These are phyloP conservation scores for Nectriaceae sp. DNA, from an alignment of 2,329 filamentous ascomycete genomes.

Conservation along the genomic window DNA sequence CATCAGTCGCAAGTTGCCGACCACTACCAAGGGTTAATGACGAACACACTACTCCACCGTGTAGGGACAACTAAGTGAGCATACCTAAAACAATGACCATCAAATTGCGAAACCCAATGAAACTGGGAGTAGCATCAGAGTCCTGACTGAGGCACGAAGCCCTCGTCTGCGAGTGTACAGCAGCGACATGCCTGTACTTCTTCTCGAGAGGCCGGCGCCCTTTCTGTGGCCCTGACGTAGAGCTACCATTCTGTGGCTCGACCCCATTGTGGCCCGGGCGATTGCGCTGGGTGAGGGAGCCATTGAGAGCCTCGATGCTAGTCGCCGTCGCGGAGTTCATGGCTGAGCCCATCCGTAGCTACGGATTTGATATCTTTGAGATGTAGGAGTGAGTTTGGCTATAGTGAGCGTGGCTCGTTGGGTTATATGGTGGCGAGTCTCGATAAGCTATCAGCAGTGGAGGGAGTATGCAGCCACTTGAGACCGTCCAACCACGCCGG, in stretches of 20 bases:
- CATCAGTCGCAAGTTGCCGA: constrained; percentile 89
- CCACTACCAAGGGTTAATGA: constrained; percentile 57
- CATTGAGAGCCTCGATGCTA: constrained; percentile 33
- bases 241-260: constrained; percentile 4
- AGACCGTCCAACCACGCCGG: neutral
- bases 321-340: constrained; percentile 47
- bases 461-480: neutral
- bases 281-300: constrained; percentile 22
- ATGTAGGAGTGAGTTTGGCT: neutral
- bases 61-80: constrained; percentile 25
- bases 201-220: neutral
- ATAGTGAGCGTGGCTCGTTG: neutral
- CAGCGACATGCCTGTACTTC: constrained; percentile 91
- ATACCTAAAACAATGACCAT: constrained; percentile 90
- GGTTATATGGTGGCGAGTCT: neutral
- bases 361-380: neutral
- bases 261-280: constrained; percentile 6
- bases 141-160: constrained; percentile 88
- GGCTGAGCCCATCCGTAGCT: constrained; percentile 4
- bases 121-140: constrained; percentile 72
- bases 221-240: neutral
- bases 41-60: constrained; percentile 13
- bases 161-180: constrained; percentile 72
- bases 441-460: neutral
- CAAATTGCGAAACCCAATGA: constrained; percentile 90